Percentiles rank a stretch among this genome's conserved stretches.
These are phyloP conservation scores for Begonia masoniana DNA, from an alignment of 306 rosid species.

Conservation along the genomic window DNA sequence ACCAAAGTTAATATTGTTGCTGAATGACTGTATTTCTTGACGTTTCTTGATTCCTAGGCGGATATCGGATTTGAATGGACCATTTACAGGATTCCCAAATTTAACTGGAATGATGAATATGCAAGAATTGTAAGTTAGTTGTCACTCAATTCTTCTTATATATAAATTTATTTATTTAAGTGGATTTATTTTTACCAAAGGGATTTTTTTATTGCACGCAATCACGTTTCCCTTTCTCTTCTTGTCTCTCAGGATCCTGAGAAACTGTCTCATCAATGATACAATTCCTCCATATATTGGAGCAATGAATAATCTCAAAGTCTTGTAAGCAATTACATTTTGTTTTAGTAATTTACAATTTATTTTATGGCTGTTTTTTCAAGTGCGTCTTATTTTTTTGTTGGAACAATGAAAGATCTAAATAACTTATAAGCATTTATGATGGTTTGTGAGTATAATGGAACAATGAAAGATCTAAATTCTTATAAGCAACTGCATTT, in stretches of 20 bases:
- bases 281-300: constrained; percentile 26
- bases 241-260: constrained; percentile 36
- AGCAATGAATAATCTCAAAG: constrained; percentile 1
- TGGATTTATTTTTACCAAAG: too few species aligned
- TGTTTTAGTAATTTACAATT: neutral
- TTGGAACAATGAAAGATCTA: too few species aligned
- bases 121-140: constrained; percentile 26
- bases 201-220: too few species aligned
- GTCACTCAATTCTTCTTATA: neutral
- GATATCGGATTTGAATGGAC: constrained; percentile 59
- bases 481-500: too few species aligned
- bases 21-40: too few species aligned
- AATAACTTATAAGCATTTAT: too few species aligned
- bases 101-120: constrained; percentile 26
- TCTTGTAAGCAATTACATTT: constrained; percentile 32
- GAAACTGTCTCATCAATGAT: constrained; percentile 50
- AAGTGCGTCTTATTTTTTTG: too few species aligned
- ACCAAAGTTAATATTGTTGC: too few species aligned
- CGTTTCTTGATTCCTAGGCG: constrained; percentile 34
- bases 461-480: too few species aligned
- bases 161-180: too few species aligned
- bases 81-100: constrained; percentile 41
- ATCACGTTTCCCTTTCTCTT: constrained; percentile 5
- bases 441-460: too few species aligned
- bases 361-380: neutral